phyloP scores from a whole-genome alignment of 2,329 filamentous ascomycete genomes.

The Dactylellina leptospora region DNA sequence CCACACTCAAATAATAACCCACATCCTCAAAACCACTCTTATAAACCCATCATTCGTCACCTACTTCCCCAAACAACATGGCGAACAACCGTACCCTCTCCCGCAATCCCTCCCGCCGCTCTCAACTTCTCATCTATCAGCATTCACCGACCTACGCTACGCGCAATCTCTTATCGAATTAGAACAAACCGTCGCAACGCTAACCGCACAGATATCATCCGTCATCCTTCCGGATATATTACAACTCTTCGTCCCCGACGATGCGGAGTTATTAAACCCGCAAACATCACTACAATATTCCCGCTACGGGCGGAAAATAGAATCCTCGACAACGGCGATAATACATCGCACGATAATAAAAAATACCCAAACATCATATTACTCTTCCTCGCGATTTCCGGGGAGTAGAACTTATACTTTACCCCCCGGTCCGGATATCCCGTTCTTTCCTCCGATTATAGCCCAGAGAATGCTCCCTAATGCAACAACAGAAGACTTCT shows the following conservation, averaged over 20 bases:
- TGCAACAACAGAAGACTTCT: background rate
- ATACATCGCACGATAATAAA: constrained; percentile 12
- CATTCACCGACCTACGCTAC: constrained; percentile 20
- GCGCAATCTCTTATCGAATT: constrained; percentile 12
- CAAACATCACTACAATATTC: background rate
- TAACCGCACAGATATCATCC: constrained; percentile 8
- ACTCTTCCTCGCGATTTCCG: background rate
- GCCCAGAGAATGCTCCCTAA: background rate
- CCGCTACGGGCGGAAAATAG: background rate
- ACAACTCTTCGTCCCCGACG: background rate
- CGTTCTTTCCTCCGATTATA: background rate
- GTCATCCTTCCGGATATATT: background rate
- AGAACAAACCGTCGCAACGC: background rate
- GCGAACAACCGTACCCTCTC: constrained; percentile 1
- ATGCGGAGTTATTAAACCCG: background rate
- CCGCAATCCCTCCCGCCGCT: constrained; percentile 1
- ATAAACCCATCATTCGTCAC: constrained; percentile 5
- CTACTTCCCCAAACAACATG: constrained; percentile 15
- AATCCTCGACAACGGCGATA: constrained; percentile 1
- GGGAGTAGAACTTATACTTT: background rate
- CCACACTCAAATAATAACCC: constrained; percentile 28
- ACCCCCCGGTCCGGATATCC: background rate
- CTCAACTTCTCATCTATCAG: constrained; percentile 3
- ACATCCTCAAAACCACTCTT: constrained; percentile 10
- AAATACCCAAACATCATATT: constrained; percentile 17